These are phyloP conservation scores for Yarrowia yakushimensis DNA, from an alignment of 805 yeast species.

Conservation along the genomic window DNA sequence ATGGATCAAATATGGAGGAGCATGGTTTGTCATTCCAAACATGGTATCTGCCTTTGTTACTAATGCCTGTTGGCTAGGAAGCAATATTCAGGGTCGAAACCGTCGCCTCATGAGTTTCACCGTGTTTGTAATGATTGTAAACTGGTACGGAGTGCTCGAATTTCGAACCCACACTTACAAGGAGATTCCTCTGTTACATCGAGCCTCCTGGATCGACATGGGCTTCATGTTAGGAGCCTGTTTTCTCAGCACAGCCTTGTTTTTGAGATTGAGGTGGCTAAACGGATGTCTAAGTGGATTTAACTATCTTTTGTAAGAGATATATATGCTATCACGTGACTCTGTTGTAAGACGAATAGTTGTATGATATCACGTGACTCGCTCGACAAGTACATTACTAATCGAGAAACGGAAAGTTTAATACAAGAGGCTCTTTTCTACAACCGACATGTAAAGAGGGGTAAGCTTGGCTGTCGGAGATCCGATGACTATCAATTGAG, in stretches of 20 bases:
- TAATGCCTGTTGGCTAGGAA: not conserved
- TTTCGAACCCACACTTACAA: not conserved
- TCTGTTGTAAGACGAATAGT: not conserved
- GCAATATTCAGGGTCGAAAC: not conserved
- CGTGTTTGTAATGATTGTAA: not conserved
- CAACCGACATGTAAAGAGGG: no score
- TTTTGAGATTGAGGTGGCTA: not conserved
- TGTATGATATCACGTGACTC: no score
- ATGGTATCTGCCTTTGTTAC: not conserved
- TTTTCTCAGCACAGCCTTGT: not conserved
- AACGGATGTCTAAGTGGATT: not conserved
- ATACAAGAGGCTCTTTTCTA: not conserved
- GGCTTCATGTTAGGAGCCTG: not conserved
- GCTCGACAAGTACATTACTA: not conserved
- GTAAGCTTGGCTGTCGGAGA: no score
- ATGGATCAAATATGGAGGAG: conserved; percentile 2
- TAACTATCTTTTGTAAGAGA: not conserved
- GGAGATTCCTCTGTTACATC: not conserved
- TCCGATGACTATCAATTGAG: no score
- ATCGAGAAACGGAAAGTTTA: not conserved
- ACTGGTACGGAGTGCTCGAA: not conserved
- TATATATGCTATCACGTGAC: no score
- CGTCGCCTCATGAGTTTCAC: not conserved
- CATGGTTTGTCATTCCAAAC: not conserved
- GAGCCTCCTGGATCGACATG: not conserved